phyloP scores from a whole-genome alignment of 2,329 filamentous ascomycete species.

The Coniochaeta sp. region DNA sequence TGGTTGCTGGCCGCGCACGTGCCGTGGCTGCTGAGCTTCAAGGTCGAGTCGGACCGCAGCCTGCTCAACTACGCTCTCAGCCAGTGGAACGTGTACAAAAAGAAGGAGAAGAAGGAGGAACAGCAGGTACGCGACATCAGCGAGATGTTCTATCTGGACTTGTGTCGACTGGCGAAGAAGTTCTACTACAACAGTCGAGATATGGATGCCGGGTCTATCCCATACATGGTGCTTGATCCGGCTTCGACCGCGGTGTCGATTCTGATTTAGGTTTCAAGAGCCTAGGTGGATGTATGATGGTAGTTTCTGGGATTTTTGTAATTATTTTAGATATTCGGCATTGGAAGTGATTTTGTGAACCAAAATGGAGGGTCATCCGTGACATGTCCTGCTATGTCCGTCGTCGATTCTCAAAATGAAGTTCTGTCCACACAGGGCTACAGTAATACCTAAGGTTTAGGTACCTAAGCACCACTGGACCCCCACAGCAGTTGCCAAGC shows the following conservation, averaged over 20 bases:
- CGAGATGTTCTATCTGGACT: constrained; percentile 17
- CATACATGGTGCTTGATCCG: constrained; percentile 31
- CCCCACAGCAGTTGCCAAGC: neutral
- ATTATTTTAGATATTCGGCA: neutral
- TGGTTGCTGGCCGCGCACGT: constrained; percentile 38
- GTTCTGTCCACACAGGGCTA: no score
- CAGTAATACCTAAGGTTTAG: no score
- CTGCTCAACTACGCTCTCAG: constrained; percentile 32
- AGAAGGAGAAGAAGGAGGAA: constrained; percentile 13
- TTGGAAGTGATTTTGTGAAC: no score
- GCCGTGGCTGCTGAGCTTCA: constrained; percentile 36
- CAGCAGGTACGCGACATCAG: constrained; percentile 16
- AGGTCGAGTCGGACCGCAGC: constrained; percentile 29
- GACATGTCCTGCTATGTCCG: no score
- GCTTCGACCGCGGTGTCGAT: constrained; percentile 27
- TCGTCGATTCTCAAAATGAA: no score
- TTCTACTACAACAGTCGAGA: constrained; percentile 21
- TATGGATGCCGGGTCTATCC: constrained; percentile 24
- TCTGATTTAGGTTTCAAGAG: constrained; percentile 13
- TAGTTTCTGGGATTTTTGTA: neutral
- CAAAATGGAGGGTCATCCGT: no score
- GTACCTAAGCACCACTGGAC: no score
- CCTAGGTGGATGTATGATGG: neutral
- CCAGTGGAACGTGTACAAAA: constrained; percentile 21
- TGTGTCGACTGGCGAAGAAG: constrained; percentile 18